A percentile compares a stretch with the other conserved stretches of the same genome.
Evolutionary conservation across 78 protist species (phyloP).

Genomic region (Dictyostelium citrinum): DNA sequence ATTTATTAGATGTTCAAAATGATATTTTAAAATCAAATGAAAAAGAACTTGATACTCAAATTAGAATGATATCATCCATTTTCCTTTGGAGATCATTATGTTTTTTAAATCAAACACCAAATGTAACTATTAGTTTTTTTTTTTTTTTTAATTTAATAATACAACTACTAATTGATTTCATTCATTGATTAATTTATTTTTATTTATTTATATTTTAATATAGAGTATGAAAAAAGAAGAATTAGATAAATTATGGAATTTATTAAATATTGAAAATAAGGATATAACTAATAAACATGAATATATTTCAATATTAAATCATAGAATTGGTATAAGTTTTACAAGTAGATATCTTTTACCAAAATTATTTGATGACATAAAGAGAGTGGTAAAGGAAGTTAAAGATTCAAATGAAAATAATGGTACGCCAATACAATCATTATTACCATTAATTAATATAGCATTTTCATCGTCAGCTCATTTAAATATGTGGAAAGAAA

Average conservation of each 20-base stretch:
- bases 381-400: neutral
- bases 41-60: neutral
- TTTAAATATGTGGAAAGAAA: neutral
- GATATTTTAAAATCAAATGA: neutral
- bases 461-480: neutral
- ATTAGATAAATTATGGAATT: neutral
- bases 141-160: neutral
- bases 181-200: too few relatives aligned
- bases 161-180: too few relatives aligned
- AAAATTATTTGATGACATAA: neutral
- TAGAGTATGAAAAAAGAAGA: neutral
- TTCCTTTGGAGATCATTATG: neutral
- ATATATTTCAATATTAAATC: neutral
- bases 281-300: neutral
- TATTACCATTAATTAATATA: neutral
- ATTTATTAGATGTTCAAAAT: neutral
- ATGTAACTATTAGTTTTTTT: neutral
- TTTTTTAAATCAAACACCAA: neutral
- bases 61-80: neutral
- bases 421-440: neutral
- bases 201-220: too few relatives aligned
- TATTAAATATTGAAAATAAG: neutral
- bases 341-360: constrained; percentile 5
- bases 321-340: neutral
- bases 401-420: neutral